Evolutionary conservation across 176 grass and related monocot genomes (phyloP).

Genomic region (Aegilops tauschii): DNA sequence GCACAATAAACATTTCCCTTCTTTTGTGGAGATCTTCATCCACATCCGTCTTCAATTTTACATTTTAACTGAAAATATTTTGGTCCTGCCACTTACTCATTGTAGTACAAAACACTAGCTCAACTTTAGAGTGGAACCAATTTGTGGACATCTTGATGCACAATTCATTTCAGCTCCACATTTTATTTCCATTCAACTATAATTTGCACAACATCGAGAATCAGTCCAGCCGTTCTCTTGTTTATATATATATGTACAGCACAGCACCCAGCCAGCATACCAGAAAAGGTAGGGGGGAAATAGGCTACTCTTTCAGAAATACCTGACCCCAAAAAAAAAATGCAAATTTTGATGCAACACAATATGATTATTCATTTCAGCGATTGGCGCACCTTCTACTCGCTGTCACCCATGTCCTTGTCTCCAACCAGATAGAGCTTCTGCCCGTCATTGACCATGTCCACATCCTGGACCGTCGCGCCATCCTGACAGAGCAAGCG

Average conservation of each 20-base stretch:
- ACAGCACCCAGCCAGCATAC: conserved; percentile 16
- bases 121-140: not conserved
- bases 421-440: conserved; percentile 60
- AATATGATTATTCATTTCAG: not conserved
- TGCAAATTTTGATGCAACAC: too few relatives aligned
- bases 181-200: not conserved
- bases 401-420: conserved; percentile 13
- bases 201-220: not conserved
- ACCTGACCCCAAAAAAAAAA: not conserved
- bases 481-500: conserved; percentile 70
- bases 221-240: not conserved
- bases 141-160: not conserved
- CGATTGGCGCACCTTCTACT: not conserved
- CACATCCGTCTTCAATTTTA: not conserved
- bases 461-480: conserved; percentile 48
- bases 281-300: not conserved
- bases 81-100: not conserved
- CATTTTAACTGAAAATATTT: not conserved
- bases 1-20: not conserved
- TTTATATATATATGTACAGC: not conserved
- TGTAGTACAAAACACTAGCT: not conserved
- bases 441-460: conserved; percentile 63
- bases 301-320: not conserved
- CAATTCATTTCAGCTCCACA: not conserved
- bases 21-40: not conserved